phyloP scores from a whole-genome alignment of 2,329 filamentous ascomycete species.

The Diaporthe vaccinii region DNA sequence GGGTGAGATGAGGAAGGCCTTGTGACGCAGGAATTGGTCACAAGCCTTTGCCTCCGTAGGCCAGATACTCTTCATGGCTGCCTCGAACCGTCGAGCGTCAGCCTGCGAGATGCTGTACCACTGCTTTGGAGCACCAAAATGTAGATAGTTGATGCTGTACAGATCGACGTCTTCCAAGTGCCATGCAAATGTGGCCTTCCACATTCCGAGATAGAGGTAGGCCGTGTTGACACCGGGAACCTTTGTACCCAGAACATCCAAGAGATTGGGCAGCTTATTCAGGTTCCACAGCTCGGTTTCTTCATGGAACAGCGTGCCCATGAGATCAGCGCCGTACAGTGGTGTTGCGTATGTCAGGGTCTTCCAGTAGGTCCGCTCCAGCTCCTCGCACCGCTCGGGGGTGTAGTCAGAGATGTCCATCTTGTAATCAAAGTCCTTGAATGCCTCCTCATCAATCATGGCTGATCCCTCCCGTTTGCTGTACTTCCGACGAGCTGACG shows the following conservation, averaged over 20 bases:
- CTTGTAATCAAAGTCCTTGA: slow-evolving; percentile 90
- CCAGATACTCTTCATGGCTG: slow-evolving; percentile 96
- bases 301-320: slow-evolving; percentile 93
- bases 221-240: slow-evolving; percentile 98
- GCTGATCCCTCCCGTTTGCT: slow-evolving; percentile 84
- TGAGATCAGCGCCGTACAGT: slow-evolving; percentile 96
- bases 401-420: slow-evolving; percentile 92
- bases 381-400: slow-evolving; percentile 90
- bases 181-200: slow-evolving; percentile 99
- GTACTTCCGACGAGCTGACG: slow-evolving; percentile 88
- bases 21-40: slow-evolving; percentile 95
- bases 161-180: slow-evolving; percentile 98
- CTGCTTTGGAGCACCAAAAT: slow-evolving; percentile 98
- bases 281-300: slow-evolving; percentile 90
- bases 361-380: slow-evolving; percentile 97
- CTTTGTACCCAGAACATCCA: slow-evolving; percentile 94
- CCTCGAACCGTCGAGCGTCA: slow-evolving; percentile 92
- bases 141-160: slow-evolving; percentile 99
- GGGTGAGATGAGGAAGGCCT: slow-evolving; percentile 96
- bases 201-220: slow-evolving; percentile 98
- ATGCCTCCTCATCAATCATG: slow-evolving; percentile 88
- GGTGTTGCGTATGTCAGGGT: slow-evolving; percentile 95
- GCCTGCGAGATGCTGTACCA: slow-evolving; percentile 99
- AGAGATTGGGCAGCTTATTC: slow-evolving; percentile 90
- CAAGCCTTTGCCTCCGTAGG: slow-evolving; percentile 95